These are phyloP conservation scores for Gynandropsis gynandra DNA, from an alignment of 345 rosid genomes.

Conservation along the genomic window DNA sequence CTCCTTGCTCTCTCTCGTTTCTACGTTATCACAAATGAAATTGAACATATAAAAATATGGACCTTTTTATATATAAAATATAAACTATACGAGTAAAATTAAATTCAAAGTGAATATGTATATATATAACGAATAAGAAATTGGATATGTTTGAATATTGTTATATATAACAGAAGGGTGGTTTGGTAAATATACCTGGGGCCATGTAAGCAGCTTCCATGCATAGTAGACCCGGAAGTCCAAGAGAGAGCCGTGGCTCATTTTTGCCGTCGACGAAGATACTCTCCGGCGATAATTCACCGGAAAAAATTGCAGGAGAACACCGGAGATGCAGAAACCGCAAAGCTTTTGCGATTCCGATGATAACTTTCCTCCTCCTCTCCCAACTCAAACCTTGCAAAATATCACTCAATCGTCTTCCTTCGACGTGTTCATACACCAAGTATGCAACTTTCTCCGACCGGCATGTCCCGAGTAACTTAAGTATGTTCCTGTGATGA, in stretches of 20 bases:
- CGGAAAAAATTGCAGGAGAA: constrained; percentile 27
- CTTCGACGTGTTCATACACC: constrained; percentile 50
- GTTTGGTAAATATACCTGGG: constrained; percentile 42
- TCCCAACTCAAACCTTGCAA: constrained; percentile 53
- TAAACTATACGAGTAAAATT: too few relatives aligned
- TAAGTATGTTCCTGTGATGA: constrained; percentile 53
- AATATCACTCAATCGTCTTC: constrained; percentile 40
- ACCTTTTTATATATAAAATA: too few relatives aligned
- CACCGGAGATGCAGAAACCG: constrained; percentile 46
- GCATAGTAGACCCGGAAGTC: constrained; percentile 30
- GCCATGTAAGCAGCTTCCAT: constrained; percentile 38
- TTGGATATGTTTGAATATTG: too few relatives aligned
- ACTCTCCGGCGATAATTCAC: constrained; percentile 50
- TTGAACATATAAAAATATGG: not conserved
- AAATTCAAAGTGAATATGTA: not conserved
- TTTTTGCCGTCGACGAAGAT: constrained; percentile 43
- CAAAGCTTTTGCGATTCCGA: constrained; percentile 56
- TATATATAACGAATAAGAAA: too few relatives aligned
- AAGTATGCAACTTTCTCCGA: constrained; percentile 45
- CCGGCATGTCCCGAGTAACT: constrained; percentile 41
- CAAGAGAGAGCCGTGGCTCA: constrained; percentile 42
- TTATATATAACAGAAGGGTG: not conserved
- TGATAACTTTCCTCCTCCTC: constrained; percentile 44
- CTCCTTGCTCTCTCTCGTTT: constrained; percentile 47
- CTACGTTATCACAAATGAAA: constrained; percentile 26